phyloP scores from a whole-genome alignment of 176 grass and related monocot species.

The Chrysopogon serrulatus region DNA sequence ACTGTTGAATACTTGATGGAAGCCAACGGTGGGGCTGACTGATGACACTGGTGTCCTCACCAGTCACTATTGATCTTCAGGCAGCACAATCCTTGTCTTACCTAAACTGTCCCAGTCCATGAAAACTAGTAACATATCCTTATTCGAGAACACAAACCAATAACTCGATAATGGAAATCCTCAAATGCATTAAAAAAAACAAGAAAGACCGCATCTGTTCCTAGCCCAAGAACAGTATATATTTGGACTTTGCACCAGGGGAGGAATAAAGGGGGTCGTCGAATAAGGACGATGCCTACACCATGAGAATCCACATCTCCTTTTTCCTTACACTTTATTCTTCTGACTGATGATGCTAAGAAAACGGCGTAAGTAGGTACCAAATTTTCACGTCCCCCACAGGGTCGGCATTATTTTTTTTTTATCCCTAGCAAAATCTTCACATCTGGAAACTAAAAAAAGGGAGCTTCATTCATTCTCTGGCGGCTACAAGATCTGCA shows the following conservation, averaged over 20 bases:
- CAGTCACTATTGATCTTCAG: conserved; percentile 52
- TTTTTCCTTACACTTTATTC: conserved; percentile 60
- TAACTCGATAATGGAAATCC: not conserved
- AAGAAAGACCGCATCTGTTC: not conserved
- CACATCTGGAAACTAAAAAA: not conserved
- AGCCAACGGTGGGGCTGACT: conserved; percentile 79
- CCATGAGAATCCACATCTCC: conserved; percentile 73
- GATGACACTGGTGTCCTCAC: conserved; percentile 78
- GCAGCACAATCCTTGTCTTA: conserved; percentile 71
- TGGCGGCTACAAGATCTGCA: not conserved
- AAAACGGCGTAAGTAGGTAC: not conserved
- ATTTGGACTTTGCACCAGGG: not conserved
- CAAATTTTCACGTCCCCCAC: not conserved
- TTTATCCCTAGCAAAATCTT: not conserved
- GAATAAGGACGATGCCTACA: conserved; percentile 22
- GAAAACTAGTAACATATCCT: not conserved
- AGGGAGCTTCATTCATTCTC: not conserved
- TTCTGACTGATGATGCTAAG: conserved; percentile 52
- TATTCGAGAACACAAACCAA: not conserved
- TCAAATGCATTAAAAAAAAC: not conserved
- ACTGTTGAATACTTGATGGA: conserved; percentile 90
- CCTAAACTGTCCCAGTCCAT: conserved; percentile 56
- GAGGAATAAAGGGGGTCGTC: not conserved
- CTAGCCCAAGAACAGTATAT: not conserved
- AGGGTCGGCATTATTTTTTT: too few relatives aligned